Conservation (phyloP, 1,284 basidiomycete genomes). For the Agroathelia rolfsii region DNA sequence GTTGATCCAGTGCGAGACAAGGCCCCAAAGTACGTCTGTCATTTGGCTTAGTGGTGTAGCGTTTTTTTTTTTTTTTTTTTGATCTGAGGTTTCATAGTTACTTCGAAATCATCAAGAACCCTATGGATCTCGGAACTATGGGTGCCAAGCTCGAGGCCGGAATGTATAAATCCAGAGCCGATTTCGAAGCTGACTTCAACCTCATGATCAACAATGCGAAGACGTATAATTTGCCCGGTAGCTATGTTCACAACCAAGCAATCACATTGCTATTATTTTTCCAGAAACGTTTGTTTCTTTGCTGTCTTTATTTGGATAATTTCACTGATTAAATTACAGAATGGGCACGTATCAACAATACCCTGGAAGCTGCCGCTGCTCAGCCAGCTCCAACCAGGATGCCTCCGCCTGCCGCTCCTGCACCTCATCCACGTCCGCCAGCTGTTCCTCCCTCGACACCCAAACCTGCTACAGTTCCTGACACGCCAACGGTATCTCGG, state of each 20-base stretch:
- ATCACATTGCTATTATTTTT: slow-evolving; percentile 75
- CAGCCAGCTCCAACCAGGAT: slow-evolving; percentile 17
- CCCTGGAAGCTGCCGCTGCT: slow-evolving; percentile 39
- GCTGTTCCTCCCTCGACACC: slow-evolving; percentile 20
- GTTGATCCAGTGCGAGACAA: slow-evolving; percentile 85
- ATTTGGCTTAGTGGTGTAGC: slow-evolving; percentile 2
- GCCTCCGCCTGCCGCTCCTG: slow-evolving; percentile 12
- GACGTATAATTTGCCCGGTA: slow-evolving; percentile 72
- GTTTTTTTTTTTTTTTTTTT: not conserved
- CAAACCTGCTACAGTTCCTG: slow-evolving; percentile 21
- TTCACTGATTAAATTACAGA: slow-evolving; percentile 27
- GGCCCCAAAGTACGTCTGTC: slow-evolving; percentile 62
- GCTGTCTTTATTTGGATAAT: slow-evolving; percentile 2
- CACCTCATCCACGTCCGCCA: slow-evolving; percentile 15
- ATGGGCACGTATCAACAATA: slow-evolving; percentile 73
- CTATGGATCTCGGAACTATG: slow-evolving; percentile 94
- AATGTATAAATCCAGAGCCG: slow-evolving; percentile 78
- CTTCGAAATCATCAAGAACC: slow-evolving; percentile 82
- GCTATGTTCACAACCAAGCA: slow-evolving; percentile 71
- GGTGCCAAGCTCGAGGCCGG: slow-evolving; percentile 81
- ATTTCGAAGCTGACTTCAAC: slow-evolving; percentile 81
- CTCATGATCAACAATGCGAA: slow-evolving; percentile 87
- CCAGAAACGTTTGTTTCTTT: slow-evolving; percentile 59
- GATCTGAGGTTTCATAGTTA: slow-evolving; percentile 45
- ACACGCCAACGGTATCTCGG: slow-evolving; percentile 20